These are phyloP conservation scores for Ceratobasidium sp. DNA, from an alignment of 1,284 basidiomycete genomes.

Conservation along the genomic window DNA sequence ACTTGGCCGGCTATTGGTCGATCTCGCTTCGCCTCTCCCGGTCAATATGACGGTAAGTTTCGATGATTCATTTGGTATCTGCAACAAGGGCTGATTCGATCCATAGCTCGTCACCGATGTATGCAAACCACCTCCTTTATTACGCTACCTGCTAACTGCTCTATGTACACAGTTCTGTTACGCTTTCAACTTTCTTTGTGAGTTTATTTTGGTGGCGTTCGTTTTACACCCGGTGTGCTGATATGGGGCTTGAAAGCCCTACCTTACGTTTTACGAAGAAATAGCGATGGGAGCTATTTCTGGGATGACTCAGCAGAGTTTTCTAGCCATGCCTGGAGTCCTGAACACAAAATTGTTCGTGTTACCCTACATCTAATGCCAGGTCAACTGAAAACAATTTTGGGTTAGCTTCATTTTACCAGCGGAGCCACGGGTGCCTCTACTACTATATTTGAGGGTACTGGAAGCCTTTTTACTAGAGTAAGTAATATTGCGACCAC, in stretches of 20 bases:
- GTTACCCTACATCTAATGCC: too few relatives aligned
- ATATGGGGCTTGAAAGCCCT: background rate
- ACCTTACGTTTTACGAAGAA: background rate
- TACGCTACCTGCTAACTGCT: background rate
- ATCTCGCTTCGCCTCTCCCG: background rate
- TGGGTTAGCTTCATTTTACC: background rate
- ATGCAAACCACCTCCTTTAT: background rate
- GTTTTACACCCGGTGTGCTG: too few relatives aligned
- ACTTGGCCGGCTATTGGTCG: background rate
- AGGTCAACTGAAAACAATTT: background rate
- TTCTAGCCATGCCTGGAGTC: background rate
- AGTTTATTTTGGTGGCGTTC: background rate
- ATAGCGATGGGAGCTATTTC: background rate
- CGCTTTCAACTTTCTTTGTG: background rate
- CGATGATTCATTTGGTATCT: background rate
- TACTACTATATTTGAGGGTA: background rate
- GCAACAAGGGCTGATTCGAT: background rate
- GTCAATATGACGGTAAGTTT: background rate
- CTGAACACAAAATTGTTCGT: background rate
- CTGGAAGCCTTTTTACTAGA: conserved; percentile 3
- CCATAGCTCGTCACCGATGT: background rate
- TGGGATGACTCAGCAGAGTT: conserved; percentile 4
- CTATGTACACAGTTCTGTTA: background rate
- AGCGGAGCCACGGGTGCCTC: background rate
- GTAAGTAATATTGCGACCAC: background rate